Percentiles rank a stretch among this genome's conserved stretches.
Conservation (phyloP, 768 basidiomycete genomes). For the Tulasnella sp. region DNA sequence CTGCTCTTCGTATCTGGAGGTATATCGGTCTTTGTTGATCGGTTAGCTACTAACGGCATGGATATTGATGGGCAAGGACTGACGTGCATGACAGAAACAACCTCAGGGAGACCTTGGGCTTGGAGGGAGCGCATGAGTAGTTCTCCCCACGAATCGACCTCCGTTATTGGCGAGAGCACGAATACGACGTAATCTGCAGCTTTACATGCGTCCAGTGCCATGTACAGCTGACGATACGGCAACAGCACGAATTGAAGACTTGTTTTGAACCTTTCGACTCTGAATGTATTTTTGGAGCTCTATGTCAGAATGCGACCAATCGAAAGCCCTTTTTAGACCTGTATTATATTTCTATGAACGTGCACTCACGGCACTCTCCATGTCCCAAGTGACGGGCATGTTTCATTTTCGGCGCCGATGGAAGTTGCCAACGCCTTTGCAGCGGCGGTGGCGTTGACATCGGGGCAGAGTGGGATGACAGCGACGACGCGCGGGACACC, state of each 20-base stretch:
- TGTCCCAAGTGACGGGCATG: conserved; percentile 42
- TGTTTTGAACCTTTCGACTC: conserved; percentile 84
- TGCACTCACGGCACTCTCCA: conserved; percentile 59
- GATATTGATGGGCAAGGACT: not conserved
- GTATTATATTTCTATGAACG: too few relatives aligned
- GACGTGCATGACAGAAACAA: conserved; percentile 46
- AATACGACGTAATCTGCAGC: conserved; percentile 87
- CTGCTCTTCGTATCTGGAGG: conserved; percentile 41
- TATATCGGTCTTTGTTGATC: conserved; percentile 21
- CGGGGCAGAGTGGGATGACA: conserved; percentile 70
- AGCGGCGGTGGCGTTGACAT: conserved; percentile 43
- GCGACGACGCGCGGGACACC: conserved; percentile 79
- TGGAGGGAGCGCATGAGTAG: conserved; percentile 79
- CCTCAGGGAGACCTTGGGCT: conserved; percentile 80
- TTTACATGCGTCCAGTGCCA: conserved; percentile 73
- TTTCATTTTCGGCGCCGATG: conserved; percentile 44
- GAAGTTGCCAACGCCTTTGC: conserved; percentile 49
- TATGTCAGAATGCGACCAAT: not conserved
- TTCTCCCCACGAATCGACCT: conserved; percentile 82
- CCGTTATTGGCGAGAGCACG: conserved; percentile 65
- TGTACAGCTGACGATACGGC: conserved; percentile 59
- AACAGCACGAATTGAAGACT: conserved; percentile 79
- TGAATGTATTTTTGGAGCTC: conserved; percentile 27
- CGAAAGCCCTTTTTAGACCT: too few relatives aligned
- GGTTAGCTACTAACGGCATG: not conserved